Base-by-base conservation (phyloP, 441 rosid species). In the Erodium texanum region DNA sequence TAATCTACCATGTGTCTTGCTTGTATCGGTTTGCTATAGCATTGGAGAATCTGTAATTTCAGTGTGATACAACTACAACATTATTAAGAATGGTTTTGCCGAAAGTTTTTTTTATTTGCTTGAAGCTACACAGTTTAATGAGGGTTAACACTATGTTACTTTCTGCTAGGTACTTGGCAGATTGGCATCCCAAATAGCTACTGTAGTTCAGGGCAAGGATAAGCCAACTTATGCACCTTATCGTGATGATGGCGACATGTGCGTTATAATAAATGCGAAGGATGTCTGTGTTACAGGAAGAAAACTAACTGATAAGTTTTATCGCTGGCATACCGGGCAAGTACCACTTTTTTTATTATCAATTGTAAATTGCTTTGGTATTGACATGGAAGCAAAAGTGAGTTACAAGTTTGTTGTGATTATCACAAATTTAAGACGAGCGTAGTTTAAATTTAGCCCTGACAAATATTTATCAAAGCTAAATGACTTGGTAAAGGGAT, bases 311-410 rank as follows among this genome's bases (percentile, higher is more conserved):
- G 88, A 96, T 80, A 96, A 96, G 79, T 77, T 93, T 77, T 96
- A 96, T 73, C 83, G 75, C 80, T 86, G 96, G 94, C 99, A 95
- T 77, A 95, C 99, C 6, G 97, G 99, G 98, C 81, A 84, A 87
- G 91, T 82, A 73, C 36, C 62, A 45, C 12, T 66, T 12, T 32
- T 66, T 63, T 45, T 19, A 22, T 68, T 62, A 29, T 66, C 67
- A 29, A 8, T 45, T 71, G 32, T 24, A 66, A 36, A 45, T n/a
- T 45, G 27, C 18, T 62, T 65, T 20, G 12, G 10, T 54, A 54
- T 54, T 54, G 22, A n/a, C 58, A n/a, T 50, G 58, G 3, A 15
- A 50, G n/a, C 12, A 15, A 50, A 50, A 50, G 18, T 15, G 12
- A 50, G 58, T 50, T 16, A 54, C 61, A 54, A 54, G 10, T 54